Evolutionary conservation across 257 asterid species (phyloP), one percentile per base, ranked within the genome.

Genomic region (Solanum appendiculatum): DNA sequence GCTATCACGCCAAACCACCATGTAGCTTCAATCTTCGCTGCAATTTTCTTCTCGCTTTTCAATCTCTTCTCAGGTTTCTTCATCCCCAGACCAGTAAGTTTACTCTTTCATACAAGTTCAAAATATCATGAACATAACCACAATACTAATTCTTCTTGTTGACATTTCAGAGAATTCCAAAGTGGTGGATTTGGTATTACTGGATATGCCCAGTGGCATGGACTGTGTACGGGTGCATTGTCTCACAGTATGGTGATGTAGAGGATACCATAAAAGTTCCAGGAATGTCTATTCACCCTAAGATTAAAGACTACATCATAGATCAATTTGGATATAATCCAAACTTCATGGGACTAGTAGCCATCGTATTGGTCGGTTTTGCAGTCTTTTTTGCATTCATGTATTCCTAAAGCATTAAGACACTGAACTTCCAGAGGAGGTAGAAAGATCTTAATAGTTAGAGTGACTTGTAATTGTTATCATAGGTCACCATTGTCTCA

Each of bases 191-290:
- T 11, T 44, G 5, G 51, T 44, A 44, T 87, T 95, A 94, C 88
- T 96, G 98, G 97, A 88, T 96, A 51, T 96, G 97, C 86, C 99
- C 98, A 0, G 94, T 95, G 89, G 99, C 99, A 4, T 96, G 98
- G 99, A 95, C 98, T 0, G 95, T 96, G 1, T 92, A 96, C 25
- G 99, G 99, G 40, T 58, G 93, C 31, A 95, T 96, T 74, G 89
- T 93, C 58, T 95, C 98, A 12, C 95, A 96, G 51, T 44, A 44
- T 12, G 51, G 51, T 44, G 54, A 46, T 46, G 54, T 46, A 0
- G 18, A 46, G 2, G 54, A 46, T 13, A 46, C 54, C 54, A 46
- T 46, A 46, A 46, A 46, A 46, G 18, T 46, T 46, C 54, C 54
- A 46, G 18, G 54, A 46, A 46, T 46, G 6, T 46, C 18, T 46